Evolutionary conservation across 2,329 filamentous ascomycete species (phyloP), one percentile per base, ranked within the genome.

Genomic region (Tolypocladium ovalisporum): DNA sequence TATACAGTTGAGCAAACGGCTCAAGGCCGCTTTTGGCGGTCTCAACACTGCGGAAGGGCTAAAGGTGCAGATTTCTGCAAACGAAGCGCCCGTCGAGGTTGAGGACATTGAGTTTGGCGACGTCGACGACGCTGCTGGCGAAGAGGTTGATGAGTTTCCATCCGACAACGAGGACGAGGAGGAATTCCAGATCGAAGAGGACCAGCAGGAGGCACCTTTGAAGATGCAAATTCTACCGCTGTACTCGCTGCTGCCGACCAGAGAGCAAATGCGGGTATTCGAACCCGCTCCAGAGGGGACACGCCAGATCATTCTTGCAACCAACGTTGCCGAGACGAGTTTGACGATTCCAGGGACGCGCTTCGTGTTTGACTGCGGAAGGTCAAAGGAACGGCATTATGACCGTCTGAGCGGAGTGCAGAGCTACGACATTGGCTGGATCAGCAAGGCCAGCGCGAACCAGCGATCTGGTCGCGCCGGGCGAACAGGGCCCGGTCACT

Each of bases 241-340:
- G 0, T 99, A 96, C 73, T 97, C 94, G 3, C 83, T 97, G 55
- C 77, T 99, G 1, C 90, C 93, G 0, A 96, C 92, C 2, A 87
- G 86, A 63, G 91, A 97, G 66, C 94, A 99, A 72, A 81, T 97
- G 68, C 84, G 85, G 59, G 90, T 99, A 12, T 99, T 99, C 65
- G 87, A 96, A 61, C 79, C 87, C 0, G 83, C 89, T 0, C 92
- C 93, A 0, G 88, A 92, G 57, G 89, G 88, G 19, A 88, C 88
- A 10, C 85, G 94, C 10, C 81, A 94, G 29, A 89, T 99, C 55
- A 88, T 99, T 4, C 75, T 99, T 44, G 91, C 94, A 0, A 99
- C 94, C 49, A 99, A 99, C 71, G 90, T 99, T 51, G 94, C 94
- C 0, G 94, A 99, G 72, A 99, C 94, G 0, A 95, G 89, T 82